A percentile compares a stretch with the other conserved stretches of the same genome.
Evolutionary conservation across 2,329 filamentous ascomycete species (phyloP).

Genomic region (Aspergillus fijiensis): DNA sequence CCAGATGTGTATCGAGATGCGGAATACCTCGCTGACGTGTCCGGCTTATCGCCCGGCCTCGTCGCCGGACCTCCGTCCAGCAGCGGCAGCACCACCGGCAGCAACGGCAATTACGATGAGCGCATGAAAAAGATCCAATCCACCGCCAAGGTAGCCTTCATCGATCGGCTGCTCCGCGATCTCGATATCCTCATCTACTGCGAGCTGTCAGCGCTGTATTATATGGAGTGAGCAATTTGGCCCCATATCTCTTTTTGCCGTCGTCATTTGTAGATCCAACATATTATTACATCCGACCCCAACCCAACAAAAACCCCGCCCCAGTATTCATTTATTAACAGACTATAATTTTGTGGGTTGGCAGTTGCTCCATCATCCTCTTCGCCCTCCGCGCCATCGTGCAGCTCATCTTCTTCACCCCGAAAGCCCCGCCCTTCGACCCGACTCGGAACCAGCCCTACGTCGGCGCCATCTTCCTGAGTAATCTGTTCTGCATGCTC

Average conservation of each 20-base stretch:
- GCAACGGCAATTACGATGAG: conserved; percentile 22
- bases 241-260: too few relatives aligned
- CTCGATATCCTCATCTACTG: conserved; percentile 62
- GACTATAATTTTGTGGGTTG: neutral
- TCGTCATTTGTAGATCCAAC: neutral
- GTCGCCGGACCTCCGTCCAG: conserved; percentile 19
- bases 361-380: conserved; percentile 58
- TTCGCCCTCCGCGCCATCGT: conserved; percentile 56
- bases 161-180: conserved; percentile 57
- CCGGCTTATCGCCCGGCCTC: conserved; percentile 37
- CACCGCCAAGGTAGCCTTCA: conserved; percentile 46
- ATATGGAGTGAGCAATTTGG: conserved; percentile 56
- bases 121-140: conserved; percentile 37
- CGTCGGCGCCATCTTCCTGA: conserved; percentile 54
- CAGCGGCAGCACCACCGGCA: neutral
- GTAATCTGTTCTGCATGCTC: conserved; percentile 57
- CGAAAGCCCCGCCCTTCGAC: conserved; percentile 55
- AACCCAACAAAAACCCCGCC: neutral
- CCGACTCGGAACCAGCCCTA: conserved; percentile 54
- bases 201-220: conserved; percentile 61
- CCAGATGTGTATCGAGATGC: conserved; percentile 48
- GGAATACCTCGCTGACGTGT: conserved; percentile 49
- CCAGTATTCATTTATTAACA: neutral
- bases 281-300: neutral
- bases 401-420: conserved; percentile 60